phyloP scores from a whole-genome alignment of 2,329 filamentous ascomycete genomes.

The Neofusicoccum umdonicola region DNA sequence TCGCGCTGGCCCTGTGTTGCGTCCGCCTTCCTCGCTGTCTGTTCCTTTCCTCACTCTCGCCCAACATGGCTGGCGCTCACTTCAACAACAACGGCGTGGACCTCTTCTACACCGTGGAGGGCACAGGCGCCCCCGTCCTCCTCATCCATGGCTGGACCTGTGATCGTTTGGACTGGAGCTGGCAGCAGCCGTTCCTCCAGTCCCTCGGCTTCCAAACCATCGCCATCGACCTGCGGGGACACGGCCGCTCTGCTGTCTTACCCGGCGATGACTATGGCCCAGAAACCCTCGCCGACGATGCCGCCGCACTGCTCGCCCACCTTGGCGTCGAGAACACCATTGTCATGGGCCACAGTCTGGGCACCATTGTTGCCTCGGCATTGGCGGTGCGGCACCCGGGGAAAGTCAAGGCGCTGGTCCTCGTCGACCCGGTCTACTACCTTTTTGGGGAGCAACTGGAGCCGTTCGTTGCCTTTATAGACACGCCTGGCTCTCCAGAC shows the following conservation, averaged over 20 bases:
- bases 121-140: slow-evolving; percentile 71
- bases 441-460: slow-evolving; percentile 9
- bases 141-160: slow-evolving; percentile 63
- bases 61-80: background rate
- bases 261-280: slow-evolving; percentile 17
- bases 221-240: slow-evolving; percentile 24
- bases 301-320: slow-evolving; percentile 16
- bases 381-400: slow-evolving; percentile 19
- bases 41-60: background rate
- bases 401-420: slow-evolving; percentile 19
- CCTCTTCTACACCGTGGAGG: slow-evolving; percentile 41
- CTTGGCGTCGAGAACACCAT: background rate
- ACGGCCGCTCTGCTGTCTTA: slow-evolving; percentile 22
- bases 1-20: background rate
- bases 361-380: slow-evolving; percentile 19
- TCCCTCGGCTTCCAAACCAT: slow-evolving; percentile 21
- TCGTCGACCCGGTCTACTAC: slow-evolving; percentile 24
- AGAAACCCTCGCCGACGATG: slow-evolving; percentile 19
- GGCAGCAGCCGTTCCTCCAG: slow-evolving; percentile 23
- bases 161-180: slow-evolving; percentile 24
- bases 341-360: slow-evolving; percentile 24
- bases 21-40: background rate
- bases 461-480: background rate
- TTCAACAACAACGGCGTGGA: slow-evolving; percentile 15
- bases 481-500: background rate